Conservation (phyloP, 768 basidiomycete species). For the Austroboletus festivus region DNA sequence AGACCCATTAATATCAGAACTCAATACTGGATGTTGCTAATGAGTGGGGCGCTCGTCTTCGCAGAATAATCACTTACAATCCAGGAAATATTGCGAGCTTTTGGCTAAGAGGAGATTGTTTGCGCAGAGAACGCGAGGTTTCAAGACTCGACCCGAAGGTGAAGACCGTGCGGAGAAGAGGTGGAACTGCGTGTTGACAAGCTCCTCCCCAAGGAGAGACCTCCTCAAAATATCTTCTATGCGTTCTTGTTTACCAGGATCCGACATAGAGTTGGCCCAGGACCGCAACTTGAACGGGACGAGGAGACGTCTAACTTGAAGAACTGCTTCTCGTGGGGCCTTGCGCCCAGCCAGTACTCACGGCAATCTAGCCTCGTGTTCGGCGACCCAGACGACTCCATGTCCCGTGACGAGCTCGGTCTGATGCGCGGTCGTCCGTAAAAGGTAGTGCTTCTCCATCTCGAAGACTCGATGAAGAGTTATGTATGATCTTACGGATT, state of each 20-base stretch:
- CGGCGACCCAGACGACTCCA: too few relatives aligned
- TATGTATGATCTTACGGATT: too few relatives aligned
- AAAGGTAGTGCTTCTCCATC: not conserved
- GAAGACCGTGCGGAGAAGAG: constrained; percentile 18
- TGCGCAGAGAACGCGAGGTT: constrained; percentile 25
- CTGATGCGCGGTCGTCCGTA: not conserved
- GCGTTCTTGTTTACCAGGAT: constrained; percentile 8
- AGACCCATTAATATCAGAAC: constrained; percentile 7
- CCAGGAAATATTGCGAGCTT: constrained; percentile 20
- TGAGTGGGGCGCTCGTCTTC: not conserved
- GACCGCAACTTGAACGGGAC: too few relatives aligned
- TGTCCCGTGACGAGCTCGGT: not conserved
- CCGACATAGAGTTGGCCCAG: too few relatives aligned
- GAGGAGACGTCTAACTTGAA: not conserved
- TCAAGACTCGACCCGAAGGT: constrained; percentile 5
- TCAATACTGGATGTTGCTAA: constrained; percentile 13
- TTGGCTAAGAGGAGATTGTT: constrained; percentile 28
- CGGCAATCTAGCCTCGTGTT: too few relatives aligned
- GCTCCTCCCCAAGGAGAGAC: constrained; percentile 26
- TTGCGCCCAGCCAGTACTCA: too few relatives aligned
- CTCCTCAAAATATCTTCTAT: constrained; percentile 22
- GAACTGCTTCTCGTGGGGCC: too few relatives aligned
- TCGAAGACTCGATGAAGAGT: too few relatives aligned
- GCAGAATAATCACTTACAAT: constrained; percentile 13
- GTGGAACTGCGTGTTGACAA: constrained; percentile 33